Base-by-base conservation (phyloP, 2,329 filamentous ascomycete genomes). In the Epichloe amarillans region DNA sequence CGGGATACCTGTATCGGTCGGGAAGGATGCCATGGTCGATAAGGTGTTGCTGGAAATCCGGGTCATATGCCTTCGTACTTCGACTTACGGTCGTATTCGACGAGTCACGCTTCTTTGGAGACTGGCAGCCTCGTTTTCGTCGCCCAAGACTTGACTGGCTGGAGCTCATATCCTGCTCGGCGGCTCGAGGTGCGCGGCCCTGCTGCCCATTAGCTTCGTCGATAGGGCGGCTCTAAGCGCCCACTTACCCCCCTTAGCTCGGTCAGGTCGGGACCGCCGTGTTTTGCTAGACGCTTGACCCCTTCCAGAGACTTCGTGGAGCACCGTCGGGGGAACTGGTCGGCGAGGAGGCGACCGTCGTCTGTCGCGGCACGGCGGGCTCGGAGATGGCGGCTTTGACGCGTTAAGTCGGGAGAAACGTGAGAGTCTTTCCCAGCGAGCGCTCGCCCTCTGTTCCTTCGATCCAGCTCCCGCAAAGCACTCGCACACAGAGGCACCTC, bases 41-140 rank as follows among this genome's bases (percentile, higher is more conserved):
- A 5, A 59, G 44, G 38, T 59, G 56, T 52, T 58, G 55, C 33
- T 53, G 45, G 23, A 61, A 61, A 38, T 46, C 51, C 39, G 49
- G 45, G 44, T 58, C 52, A 35, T 58, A 60, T 23, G 51, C 54
- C 5, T 54, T 49, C n/a, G 47, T 60, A 36, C 50, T 56, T 45
- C 33, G 52, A 5, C 50, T 55, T 3, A 19, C 19, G 19, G 19
- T 19, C 19, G 19, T 19, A 19, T 19, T 19, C 19, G 19, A 19
- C 19, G 19, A 19, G 19, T 19, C 19, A 19, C 19, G 19, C 19
- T 19, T 19, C 19, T 19, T 19, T 19, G 19, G 19, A 19, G 19
- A 19, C 19, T 19, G 19, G 19, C 3, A 19, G 19, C 19, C 19
- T 19, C 3, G 19, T 19, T 19, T 19, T 19, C 19, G 19, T 19